Percentiles rank a stretch among this genome's conserved stretches.
Evolutionary conservation across 202 grass and related monocot species (phyloP).

Genomic region (Tripidium arundinaceum): DNA sequence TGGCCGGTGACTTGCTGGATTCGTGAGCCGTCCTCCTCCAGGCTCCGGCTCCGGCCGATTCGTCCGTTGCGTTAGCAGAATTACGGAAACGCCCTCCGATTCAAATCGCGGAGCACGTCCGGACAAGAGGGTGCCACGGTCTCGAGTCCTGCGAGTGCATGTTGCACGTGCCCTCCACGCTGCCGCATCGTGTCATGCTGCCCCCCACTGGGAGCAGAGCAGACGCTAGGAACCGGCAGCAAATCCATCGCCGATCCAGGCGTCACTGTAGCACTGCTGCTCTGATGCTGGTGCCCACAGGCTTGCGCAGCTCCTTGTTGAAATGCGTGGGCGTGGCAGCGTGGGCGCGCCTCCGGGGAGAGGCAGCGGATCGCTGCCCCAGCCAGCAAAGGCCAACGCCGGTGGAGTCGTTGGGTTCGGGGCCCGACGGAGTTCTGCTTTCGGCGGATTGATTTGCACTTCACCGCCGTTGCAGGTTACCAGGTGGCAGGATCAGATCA

Average conservation of each 20-base stretch:
- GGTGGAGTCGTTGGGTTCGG: neutral
- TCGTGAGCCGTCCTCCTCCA: neutral
- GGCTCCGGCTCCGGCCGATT: neutral
- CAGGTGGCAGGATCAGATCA: neutral
- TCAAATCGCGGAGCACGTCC: neutral
- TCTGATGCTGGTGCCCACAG: no score
- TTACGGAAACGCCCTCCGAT: constrained; percentile 17
- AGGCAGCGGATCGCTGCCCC: no score
- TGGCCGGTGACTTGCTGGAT: neutral
- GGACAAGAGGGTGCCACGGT: neutral
- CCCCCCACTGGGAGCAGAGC: neutral
- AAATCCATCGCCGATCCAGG: neutral
- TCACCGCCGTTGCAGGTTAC: neutral
- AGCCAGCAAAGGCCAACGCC: neutral
- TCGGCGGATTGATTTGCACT: neutral
- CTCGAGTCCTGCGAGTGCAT: neutral
- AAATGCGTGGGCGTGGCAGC: neutral
- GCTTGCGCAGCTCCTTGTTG: neutral
- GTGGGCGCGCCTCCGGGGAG: no score
- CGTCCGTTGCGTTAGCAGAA: neutral
- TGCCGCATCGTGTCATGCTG: constrained; percentile 3
- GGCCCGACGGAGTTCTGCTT: neutral
- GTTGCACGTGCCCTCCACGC: neutral
- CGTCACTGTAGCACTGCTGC: neutral
- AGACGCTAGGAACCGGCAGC: neutral